Conservation (phyloP, 2,329 filamentous ascomycete species). For the Raffaelea ambrosiae region DNA sequence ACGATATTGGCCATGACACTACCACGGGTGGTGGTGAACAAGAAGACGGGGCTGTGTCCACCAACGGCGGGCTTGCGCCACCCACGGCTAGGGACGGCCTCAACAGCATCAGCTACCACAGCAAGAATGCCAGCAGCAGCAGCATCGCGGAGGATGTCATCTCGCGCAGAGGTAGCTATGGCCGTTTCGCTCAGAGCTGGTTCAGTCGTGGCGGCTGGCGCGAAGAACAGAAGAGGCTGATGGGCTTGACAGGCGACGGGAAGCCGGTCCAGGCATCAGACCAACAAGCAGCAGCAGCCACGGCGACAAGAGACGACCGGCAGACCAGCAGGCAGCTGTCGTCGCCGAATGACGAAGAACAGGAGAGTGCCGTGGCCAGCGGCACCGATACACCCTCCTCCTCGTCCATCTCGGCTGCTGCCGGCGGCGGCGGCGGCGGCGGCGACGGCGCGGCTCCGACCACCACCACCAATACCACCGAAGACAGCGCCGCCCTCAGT, state of each 20-base stretch:
- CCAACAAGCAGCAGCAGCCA: constrained; percentile 17
- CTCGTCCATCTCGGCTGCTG: too few relatives aligned
- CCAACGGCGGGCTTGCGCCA: not conserved
- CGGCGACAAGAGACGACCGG: constrained; percentile 7
- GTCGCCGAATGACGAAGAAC: too few relatives aligned
- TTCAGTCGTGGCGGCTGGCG: constrained; percentile 81
- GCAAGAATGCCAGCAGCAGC: constrained; percentile 22
- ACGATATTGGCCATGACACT: constrained; percentile 7
- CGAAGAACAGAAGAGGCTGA: constrained; percentile 57
- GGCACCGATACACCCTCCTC: too few relatives aligned
- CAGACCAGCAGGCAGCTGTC: too few relatives aligned
- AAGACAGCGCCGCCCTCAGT: constrained; percentile 32
- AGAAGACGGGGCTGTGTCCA: constrained; percentile 22
- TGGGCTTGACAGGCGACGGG: constrained; percentile 54
- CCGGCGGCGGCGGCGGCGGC: not conserved
- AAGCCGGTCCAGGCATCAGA: constrained; percentile 24
- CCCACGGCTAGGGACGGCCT: too few relatives aligned
- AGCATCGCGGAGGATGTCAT: constrained; percentile 88
- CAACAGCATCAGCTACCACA: not conserved
- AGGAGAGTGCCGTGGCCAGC: too few relatives aligned
- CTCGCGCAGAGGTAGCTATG: constrained; percentile 71
- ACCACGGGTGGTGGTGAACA: not conserved
- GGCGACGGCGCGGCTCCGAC: not conserved
- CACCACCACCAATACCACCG: constrained; percentile 12
- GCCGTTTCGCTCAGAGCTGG: constrained; percentile 84